These are phyloP conservation scores for Hemileccinum rubropunctum DNA, from an alignment of 768 basidiomycete genomes.

Conservation along the genomic window DNA sequence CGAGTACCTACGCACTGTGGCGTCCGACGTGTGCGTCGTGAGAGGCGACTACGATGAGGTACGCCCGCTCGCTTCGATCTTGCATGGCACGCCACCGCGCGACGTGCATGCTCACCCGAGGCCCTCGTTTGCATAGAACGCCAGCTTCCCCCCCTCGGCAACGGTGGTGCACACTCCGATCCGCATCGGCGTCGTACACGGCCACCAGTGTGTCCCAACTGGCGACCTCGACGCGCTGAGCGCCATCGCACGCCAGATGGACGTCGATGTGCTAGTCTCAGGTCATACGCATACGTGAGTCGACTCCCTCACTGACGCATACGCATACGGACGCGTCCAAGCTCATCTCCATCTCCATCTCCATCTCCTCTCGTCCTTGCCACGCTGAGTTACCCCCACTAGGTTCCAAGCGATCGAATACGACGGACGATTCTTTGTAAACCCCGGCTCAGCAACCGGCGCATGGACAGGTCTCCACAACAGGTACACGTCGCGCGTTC, in stretches of 20 bases:
- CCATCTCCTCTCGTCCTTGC: not conserved
- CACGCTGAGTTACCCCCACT: not conserved
- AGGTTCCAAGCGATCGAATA: slow-evolving; percentile 95
- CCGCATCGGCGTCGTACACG: slow-evolving; percentile 89
- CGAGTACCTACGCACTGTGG: slow-evolving; percentile 93
- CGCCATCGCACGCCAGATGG: slow-evolving; percentile 90
- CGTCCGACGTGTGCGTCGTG: slow-evolving; percentile 88
- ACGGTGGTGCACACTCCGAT: slow-evolving; percentile 83
- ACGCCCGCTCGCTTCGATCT: slow-evolving; percentile 16
- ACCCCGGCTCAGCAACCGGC: slow-evolving; percentile 93
- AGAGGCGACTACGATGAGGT: slow-evolving; percentile 97
- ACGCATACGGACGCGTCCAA: not conserved
- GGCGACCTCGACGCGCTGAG: slow-evolving; percentile 91
- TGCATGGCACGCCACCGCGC: not conserved
- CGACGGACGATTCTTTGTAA: slow-evolving; percentile 90
- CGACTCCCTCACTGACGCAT: not conserved
- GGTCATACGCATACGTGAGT: slow-evolving; percentile 93
- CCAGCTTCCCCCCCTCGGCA: slow-evolving; percentile 74
- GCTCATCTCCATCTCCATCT: no score
- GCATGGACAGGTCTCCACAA: slow-evolving; percentile 72
- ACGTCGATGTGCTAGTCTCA: slow-evolving; percentile 91
- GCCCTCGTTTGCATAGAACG: slow-evolving; percentile 39
- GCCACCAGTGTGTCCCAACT: slow-evolving; percentile 89
- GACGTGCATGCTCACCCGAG: slow-evolving; percentile 1
- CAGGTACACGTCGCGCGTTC: slow-evolving; percentile 1